Base-by-base conservation (phyloP, 2,329 filamentous ascomycete species). In the Fragosphaeria purpurea region DNA sequence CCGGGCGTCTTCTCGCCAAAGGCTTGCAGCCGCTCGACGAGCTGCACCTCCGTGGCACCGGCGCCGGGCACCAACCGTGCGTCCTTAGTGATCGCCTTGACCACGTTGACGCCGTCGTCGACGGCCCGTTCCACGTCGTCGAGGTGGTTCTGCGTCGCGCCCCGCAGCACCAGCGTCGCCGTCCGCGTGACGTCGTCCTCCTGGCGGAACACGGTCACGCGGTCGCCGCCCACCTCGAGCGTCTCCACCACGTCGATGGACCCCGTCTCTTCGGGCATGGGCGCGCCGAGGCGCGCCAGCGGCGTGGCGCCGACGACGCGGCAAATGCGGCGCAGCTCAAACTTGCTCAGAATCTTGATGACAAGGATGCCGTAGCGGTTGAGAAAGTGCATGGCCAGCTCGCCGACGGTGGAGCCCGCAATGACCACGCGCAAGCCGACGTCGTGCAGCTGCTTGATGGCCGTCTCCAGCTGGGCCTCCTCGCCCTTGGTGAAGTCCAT, bases 221-320 rank as follows among this genome's bases (percentile, higher is more conserved):
- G 86, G 74, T 98, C 93, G 60, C 93, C 93, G 57, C 93, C 93
- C 65, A 98, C 97, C 71, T 98, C 93, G 43, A 94, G 78, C 1
- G 94, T 97, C 77, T 98, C 93, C 35, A 98, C 93, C 51, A 98
- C 70, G 65, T 98, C 93, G 56, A 98, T 82, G 61, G 72, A 85
- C 57, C 93, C 93, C 90, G 95, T 97, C 76, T 98, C 93, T 60
- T 98, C 93, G n/a, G 94, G 93, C 93, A 98, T 98, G 43, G 93
- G 93, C 12, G 94, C 93, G 57, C 93, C 93, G 45, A 98, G 77
- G 61, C 93, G 85, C 48, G 94, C 94, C 55, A 98, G 79, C n/a
- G 93, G 93, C 11, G 93, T 96, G 51, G 93, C 93, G 56, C 91
- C 91, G 48, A 97, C 91, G 31, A 98, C 93, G 56, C 93, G 85